Conservation (phyloP, 257 asterid species). For the Scutellaria baicalensis region DNA sequence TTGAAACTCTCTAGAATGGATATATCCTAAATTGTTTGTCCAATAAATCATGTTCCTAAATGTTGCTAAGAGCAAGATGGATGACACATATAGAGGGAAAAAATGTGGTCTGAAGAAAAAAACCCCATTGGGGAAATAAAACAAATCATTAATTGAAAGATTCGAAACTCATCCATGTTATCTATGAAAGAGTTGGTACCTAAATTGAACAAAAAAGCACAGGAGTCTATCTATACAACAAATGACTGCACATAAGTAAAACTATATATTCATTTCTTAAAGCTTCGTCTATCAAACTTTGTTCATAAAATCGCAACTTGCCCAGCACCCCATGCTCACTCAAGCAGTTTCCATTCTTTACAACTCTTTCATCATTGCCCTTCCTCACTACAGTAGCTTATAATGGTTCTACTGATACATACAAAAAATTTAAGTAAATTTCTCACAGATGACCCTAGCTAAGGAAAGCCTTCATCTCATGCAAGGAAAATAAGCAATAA, state of each 20-base stretch:
- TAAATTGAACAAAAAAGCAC: neutral
- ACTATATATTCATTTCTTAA: neutral
- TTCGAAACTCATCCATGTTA: too few relatives aligned
- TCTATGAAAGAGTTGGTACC: neutral
- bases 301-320: neutral
- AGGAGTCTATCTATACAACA: neutral
- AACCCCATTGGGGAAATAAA: neutral
- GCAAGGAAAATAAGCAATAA: neutral
- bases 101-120: neutral
- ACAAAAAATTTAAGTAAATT: neutral
- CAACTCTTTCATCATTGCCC: neutral
- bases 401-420: neutral
- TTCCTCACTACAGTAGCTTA: neutral
- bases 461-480: neutral
- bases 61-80: neutral
- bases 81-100: neutral
- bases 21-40: neutral
- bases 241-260: neutral
- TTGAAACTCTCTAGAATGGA: neutral
- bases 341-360: neutral
- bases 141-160: too few relatives aligned
- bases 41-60: neutral
- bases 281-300: neutral
- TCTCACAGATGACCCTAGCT: neutral
- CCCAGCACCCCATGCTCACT: neutral